Evolutionary conservation across 1,284 basidiomycete species (phyloP), one percentile per base, ranked within the genome.

Genomic region (Apiotrichum montevideense): DNA sequence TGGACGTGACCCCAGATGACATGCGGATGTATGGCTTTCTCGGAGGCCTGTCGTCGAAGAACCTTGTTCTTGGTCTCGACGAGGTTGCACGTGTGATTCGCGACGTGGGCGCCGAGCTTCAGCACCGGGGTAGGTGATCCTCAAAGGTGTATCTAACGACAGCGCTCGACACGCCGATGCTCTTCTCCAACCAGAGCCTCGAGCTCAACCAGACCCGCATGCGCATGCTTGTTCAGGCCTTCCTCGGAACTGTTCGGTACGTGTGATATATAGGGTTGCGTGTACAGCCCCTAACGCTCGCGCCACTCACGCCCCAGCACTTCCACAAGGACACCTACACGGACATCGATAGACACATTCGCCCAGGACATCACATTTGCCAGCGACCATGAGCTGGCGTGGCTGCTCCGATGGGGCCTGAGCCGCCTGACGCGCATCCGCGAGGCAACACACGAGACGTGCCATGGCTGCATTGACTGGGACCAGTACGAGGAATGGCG

Each of bases 331-430:
- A 51, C 45, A 5, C 53, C 59, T 32, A 55, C 56, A n/a, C 59
- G 54, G 51, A 55, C 54, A 32, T 50, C 57, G 65, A 66, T 50
- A 79, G 41, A 54, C 10, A 59, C 59, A 0, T 92, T 88, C 84
- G 78, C 80, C 39, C 86, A 90, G 67, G 90, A 94, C 71, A 84
- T 88, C 4, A 77, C 79, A 51, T 87, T 93, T 69, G 88, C 90
- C 0, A 85, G 84, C 11, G 86, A 89, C 29, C 85, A 91, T 61
- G 89, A 93, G 68, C 79, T 95, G 6, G 89, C 86, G 3, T 90
- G 90, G 87, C 83, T 85, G 63, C 79, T 92, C 29, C 83, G 90
- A 8, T 94, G 90, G 90, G 87, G 86, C 44, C 80, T 94, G 8
- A 85, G 85, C 11, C 78, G 88, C 44, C 82, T 88, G 81, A 87